Conservation (phyloP, 192 early-diverging fungal species). For the Backusella parvicylindrica region DNA sequence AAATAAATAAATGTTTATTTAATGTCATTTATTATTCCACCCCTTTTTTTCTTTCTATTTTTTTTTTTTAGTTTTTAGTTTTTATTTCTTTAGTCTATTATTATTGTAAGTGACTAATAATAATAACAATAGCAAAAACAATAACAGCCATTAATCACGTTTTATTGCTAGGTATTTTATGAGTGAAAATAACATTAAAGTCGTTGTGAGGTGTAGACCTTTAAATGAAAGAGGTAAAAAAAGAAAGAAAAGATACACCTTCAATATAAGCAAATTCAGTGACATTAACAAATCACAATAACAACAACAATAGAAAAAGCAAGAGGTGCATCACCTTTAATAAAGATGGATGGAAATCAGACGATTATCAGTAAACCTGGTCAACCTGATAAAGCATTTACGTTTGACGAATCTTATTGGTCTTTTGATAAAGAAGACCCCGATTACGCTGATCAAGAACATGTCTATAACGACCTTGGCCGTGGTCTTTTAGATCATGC, state of each 20-base stretch:
- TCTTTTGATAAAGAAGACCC: slow-evolving; percentile 60
- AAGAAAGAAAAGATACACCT: not conserved
- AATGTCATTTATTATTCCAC: not conserved
- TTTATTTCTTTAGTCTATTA: not conserved
- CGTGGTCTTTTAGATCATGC: slow-evolving; percentile 81
- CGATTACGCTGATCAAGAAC: slow-evolving; percentile 67
- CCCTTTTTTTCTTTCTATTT: not conserved
- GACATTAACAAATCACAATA: not conserved
- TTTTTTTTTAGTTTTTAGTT: not conserved
- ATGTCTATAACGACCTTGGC: slow-evolving; percentile 75
- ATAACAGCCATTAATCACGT: not conserved
- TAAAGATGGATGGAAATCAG: slow-evolving; percentile 71
- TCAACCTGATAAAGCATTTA: slow-evolving; percentile 59
- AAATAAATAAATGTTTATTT: slow-evolving; percentile 5
- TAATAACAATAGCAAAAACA: not conserved
- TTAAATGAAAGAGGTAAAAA: slow-evolving; percentile 64
- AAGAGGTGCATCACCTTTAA: slow-evolving; percentile 59
- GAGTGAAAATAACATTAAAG: slow-evolving; percentile 59
- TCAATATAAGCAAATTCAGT: not conserved
- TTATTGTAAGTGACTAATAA: not conserved
- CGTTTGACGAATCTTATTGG: slow-evolving; percentile 89
- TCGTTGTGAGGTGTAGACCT: slow-evolving; percentile 77
- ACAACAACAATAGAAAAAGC: slow-evolving; percentile 41
- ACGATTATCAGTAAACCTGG: slow-evolving; percentile 58
- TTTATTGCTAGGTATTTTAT: not conserved